phyloP scores from a whole-genome alignment of 495 filamentous ascomycete genomes.

The Penicillium verhagenii region DNA sequence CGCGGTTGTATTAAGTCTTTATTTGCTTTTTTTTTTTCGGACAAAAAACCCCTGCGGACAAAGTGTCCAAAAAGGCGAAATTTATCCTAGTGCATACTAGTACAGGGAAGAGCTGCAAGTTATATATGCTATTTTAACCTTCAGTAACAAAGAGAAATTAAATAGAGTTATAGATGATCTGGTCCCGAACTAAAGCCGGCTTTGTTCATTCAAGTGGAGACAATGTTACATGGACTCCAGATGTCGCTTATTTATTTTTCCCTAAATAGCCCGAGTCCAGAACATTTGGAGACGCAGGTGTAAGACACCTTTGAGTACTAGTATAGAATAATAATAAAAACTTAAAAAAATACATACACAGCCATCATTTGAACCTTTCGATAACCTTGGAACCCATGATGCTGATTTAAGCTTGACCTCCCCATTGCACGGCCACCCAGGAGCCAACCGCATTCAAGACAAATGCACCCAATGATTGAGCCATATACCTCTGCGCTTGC shows the following conservation, averaged over 20 bases:
- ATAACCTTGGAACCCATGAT: too few relatives aligned
- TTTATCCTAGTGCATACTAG: too few relatives aligned
- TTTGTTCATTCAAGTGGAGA: not conserved
- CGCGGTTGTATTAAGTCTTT: not conserved
- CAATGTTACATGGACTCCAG: not conserved
- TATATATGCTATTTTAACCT: not conserved
- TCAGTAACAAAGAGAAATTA: not conserved
- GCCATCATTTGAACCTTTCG: too few relatives aligned
- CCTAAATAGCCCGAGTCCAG: not conserved
- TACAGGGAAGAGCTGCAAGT: too few relatives aligned
- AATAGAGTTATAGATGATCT: not conserved
- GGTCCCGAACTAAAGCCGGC: not conserved
- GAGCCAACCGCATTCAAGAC: conserved; percentile 35
- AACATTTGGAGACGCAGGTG: not conserved
- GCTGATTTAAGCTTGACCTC: not conserved
- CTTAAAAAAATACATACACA: too few relatives aligned
- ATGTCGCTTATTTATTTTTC: not conserved
- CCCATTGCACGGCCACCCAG: conserved; percentile 18
- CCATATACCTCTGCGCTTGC: conserved; percentile 38
- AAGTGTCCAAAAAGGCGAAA: too few relatives aligned
- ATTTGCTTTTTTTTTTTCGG: not conserved
- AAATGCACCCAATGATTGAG: conserved; percentile 34
- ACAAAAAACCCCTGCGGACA: not conserved
- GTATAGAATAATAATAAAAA: too few relatives aligned
- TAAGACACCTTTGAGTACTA: not conserved